phyloP scores from a whole-genome alignment of 129 eudicot genomes.

The Escallonia herrerae region DNA sequence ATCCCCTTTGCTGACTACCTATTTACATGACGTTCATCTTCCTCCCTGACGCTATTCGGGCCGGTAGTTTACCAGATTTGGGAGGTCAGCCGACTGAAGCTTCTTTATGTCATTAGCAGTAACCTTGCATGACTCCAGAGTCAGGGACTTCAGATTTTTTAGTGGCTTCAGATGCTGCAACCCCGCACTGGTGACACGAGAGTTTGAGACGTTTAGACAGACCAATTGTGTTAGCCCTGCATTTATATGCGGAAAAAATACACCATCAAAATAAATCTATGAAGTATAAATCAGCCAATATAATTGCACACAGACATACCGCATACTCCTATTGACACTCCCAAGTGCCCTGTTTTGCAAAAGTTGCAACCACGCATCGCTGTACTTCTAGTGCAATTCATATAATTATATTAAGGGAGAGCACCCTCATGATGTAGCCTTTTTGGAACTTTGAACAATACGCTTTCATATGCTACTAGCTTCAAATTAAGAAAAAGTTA shows the following conservation, averaged over 20 bases:
- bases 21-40: constrained; percentile 22
- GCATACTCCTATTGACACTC: too few species aligned
- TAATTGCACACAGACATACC: too few species aligned
- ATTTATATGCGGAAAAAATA: background rate
- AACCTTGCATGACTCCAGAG: constrained; percentile 89
- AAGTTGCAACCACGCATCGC: too few species aligned
- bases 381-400: too few species aligned
- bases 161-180: constrained; percentile 58
- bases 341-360: too few species aligned
- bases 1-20: constrained; percentile 5
- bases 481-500: too few species aligned
- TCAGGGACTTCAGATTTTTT: constrained; percentile 68
- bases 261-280: background rate
- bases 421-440: too few species aligned
- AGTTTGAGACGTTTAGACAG: constrained; percentile 72
- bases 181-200: constrained; percentile 77
- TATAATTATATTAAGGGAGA: too few species aligned
- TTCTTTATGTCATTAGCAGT: constrained; percentile 75
- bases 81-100: constrained; percentile 67
- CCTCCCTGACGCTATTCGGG: constrained; percentile 45
- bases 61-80: constrained; percentile 62
- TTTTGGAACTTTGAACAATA: too few species aligned
- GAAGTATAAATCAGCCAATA: too few species aligned
- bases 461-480: too few species aligned
- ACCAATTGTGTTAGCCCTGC: constrained; percentile 80